Evolutionary conservation across 2,329 filamentous ascomycete genomes (phyloP).

Genomic region (Fusarium agapanthi): DNA sequence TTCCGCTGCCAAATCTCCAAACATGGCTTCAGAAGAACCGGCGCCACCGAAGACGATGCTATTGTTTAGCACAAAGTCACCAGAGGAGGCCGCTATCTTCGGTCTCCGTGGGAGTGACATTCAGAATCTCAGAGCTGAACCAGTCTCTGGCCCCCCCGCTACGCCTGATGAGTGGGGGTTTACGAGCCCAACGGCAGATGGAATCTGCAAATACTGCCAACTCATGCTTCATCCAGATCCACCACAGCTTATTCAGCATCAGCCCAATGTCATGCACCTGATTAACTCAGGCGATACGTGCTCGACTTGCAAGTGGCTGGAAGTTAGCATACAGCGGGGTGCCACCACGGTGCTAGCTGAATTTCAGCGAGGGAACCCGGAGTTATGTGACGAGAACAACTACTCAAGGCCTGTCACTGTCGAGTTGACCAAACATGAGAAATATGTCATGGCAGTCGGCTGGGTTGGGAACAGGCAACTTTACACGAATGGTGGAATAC

Average conservation of each 20-base stretch:
- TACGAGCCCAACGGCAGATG: not conserved
- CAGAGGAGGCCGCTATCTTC: not conserved
- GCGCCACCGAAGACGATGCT: not conserved
- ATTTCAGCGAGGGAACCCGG: not conserved
- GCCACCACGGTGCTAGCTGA: not conserved
- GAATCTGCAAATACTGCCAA: conserved; percentile 7
- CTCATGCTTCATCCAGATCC: not conserved
- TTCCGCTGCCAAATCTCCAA: not conserved
- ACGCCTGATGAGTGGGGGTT: not conserved
- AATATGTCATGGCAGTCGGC: not conserved
- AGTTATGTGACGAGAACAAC: not conserved
- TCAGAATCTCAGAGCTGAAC: not conserved
- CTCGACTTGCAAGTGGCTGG: conserved; percentile 1
- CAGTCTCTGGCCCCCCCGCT: rapidly evolving
- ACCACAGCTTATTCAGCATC: not conserved
- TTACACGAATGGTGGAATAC: not conserved
- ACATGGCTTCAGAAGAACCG: not conserved
- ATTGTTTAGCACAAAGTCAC: not conserved
- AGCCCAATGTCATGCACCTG: not conserved
- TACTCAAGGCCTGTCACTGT: not conserved
- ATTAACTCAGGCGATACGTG: not conserved
- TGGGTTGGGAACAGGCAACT: not conserved
- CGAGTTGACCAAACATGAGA: not conserved
- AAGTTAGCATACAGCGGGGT: not conserved
- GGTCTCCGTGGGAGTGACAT: conserved; percentile 2